Evolutionary conservation across 1,284 basidiomycete species (phyloP), one percentile per base, ranked within the genome.

Genomic region (Leccinum fallax): DNA sequence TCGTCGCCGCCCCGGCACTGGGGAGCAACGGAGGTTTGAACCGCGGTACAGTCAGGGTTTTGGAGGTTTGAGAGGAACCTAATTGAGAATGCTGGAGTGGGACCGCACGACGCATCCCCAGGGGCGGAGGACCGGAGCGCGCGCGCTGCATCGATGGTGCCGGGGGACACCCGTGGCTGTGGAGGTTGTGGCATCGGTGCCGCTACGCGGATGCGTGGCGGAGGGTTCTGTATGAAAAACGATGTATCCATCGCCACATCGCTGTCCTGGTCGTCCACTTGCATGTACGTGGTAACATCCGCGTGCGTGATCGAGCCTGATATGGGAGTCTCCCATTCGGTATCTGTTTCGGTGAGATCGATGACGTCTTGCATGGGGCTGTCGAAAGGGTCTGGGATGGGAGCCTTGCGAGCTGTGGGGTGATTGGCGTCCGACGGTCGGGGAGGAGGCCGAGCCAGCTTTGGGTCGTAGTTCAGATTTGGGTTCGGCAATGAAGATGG

Each of bases 41-140:
- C 21, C 65, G 65, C 2, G 74, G 72, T 16, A 65, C 67, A 2
- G 57, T 60, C 16, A 34, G 38, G 5, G 57, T 19, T 40, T 64
- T 76, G 52, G 73, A 32, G 40, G 28, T 38, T 34, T 73, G 74
- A 5, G 74, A 65, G 0, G 58, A 34, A 16, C 48, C 16, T 13
- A 63, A 68, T 34, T 76, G 71, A 0, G 74, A 64, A 43, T 63
- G n/a, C 19, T 61, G 64, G 15, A 60, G 55, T 30, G 65, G 65
- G 26, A 71, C 53, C 0, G 56, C 54, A 11, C 74, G 70, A 16
- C 71, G 74, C 71, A 73, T 73, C 10, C 71, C 74, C 4, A 73
- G 58, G 2, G 59, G 71, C 2, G 74, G 71, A 36, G 70, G 72
- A 6, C 67, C 70, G 1, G 56, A 30, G 21, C 67, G 67, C 0